These are phyloP conservation scores for Aspergillus leporis DNA, from an alignment of 495 filamentous ascomycete species.

Conservation along the genomic window DNA sequence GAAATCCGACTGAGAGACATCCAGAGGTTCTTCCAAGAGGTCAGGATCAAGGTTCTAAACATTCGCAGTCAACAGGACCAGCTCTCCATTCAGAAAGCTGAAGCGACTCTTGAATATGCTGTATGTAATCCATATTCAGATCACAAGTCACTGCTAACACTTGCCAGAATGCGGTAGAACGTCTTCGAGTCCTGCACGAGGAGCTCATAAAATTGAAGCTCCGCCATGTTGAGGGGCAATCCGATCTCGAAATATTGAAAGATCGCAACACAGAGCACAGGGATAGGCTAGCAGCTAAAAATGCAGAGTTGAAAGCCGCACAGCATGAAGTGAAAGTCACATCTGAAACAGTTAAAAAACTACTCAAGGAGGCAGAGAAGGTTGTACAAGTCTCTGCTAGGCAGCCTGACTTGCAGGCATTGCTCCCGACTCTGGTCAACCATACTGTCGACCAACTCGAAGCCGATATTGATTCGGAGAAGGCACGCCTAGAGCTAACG, in stretches of 20 bases:
- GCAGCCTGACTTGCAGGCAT: conserved; percentile 30
- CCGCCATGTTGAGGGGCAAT: conserved; percentile 72
- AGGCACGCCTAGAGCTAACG: conserved; percentile 73
- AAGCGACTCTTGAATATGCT: conserved; percentile 62
- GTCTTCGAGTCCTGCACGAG: conserved; percentile 59
- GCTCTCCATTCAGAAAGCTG: conserved; percentile 61
- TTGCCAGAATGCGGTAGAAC: conserved; percentile 56
- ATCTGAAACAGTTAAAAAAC: conserved; percentile 31
- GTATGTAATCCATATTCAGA: conserved; percentile 36
- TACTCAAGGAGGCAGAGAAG: conserved; percentile 38
- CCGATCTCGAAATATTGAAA: conserved; percentile 67
- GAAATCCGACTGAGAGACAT: conserved; percentile 49
- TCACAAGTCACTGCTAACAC: conserved; percentile 16
- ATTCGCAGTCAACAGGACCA: conserved; percentile 55
- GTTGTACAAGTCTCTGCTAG: conserved; percentile 13
- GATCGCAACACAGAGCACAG: conserved; percentile 60
- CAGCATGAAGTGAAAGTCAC: conserved; percentile 29
- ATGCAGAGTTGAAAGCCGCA: conserved; percentile 39
- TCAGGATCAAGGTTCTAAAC: conserved; percentile 39
- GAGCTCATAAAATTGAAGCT: conserved; percentile 67
- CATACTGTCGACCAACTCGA: conserved; percentile 65
- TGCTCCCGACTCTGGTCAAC: conserved; percentile 37
- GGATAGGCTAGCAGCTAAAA: conserved; percentile 50
- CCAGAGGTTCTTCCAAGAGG: conserved; percentile 41
- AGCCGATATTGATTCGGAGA: conserved; percentile 70